A percentile compares a stretch with the other conserved stretches of the same genome.
These are phyloP conservation scores for Nicotiana obtusifolia DNA, from an alignment of 257 asterid species.

Conservation along the genomic window DNA sequence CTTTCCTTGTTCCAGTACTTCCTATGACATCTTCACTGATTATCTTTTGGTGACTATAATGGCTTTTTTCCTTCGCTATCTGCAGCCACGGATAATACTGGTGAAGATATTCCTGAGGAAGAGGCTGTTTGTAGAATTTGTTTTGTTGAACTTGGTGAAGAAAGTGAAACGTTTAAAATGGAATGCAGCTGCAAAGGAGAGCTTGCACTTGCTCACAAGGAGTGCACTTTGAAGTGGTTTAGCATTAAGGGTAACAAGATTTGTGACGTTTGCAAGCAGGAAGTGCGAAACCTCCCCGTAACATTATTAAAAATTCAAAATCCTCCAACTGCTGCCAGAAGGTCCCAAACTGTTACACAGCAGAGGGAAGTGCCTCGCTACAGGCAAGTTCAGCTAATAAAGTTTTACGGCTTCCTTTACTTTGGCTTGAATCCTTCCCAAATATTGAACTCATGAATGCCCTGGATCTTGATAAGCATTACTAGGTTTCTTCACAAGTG, in stretches of 20 bases:
- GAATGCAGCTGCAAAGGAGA: conserved; percentile 99
- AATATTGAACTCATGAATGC: background rate
- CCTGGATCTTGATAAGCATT: background rate
- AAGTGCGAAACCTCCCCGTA: conserved; percentile 84
- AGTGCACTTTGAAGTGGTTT: conserved; percentile 91
- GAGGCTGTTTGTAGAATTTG: conserved; percentile 98
- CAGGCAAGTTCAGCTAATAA: conserved; percentile 51
- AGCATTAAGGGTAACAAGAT: conserved; percentile 90
- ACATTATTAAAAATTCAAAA: conserved; percentile 71
- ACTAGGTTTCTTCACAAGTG: background rate
- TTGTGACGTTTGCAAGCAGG: conserved; percentile 91
- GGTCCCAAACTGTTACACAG: conserved; percentile 41
- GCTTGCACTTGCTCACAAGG: conserved; percentile 96
- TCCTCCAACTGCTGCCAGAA: conserved; percentile 49
- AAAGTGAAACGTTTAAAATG: conserved; percentile 87
- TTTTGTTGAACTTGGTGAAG: conserved; percentile 87
- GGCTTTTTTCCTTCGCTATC: conserved; percentile 3
- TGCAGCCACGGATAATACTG: conserved; percentile 44
- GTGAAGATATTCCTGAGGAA: conserved; percentile 97
- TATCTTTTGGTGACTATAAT: background rate
- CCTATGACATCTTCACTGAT: conserved; percentile 5
- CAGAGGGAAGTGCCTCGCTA: conserved; percentile 58
- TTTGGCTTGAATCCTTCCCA: background rate
- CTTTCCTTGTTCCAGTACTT: background rate
- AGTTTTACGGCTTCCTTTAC: background rate